These are phyloP conservation scores for Colletotrichum sidae DNA, from an alignment of 2,329 filamentous ascomycete genomes.

Conservation along the genomic window DNA sequence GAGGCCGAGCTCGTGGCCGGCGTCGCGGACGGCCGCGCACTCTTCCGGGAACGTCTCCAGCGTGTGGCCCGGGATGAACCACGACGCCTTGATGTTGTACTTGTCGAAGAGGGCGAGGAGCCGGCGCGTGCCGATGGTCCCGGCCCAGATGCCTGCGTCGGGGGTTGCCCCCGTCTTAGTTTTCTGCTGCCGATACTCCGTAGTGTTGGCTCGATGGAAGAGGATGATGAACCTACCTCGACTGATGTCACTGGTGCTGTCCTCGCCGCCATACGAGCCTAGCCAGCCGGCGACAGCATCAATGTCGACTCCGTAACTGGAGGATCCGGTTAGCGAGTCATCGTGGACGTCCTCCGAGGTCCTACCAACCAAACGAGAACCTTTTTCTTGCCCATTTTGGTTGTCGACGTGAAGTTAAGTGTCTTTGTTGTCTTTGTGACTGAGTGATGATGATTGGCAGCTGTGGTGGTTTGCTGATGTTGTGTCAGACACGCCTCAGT, in stretches of 20 bases:
- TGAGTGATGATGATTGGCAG: not conserved
- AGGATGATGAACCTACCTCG: constrained; percentile 59
- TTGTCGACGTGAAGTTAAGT: not conserved
- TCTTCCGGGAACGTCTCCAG: constrained; percentile 62
- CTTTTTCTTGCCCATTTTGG: constrained; percentile 42
- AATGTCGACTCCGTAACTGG: constrained; percentile 76
- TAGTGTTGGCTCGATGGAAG: not conserved
- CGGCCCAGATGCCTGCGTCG: constrained; percentile 70
- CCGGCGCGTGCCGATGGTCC: constrained; percentile 72
- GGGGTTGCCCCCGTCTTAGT: not conserved
- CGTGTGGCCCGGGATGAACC: constrained; percentile 62
- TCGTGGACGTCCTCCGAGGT: not conserved
- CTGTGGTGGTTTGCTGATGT: not conserved
- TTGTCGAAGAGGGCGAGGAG: constrained; percentile 79
- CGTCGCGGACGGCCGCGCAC: constrained; percentile 56
- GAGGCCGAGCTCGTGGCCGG: constrained; percentile 61
- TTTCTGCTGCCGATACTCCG: not conserved
- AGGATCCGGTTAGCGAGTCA: not conserved
- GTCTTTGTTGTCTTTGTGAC: not conserved
- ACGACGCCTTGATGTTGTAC: constrained; percentile 75
- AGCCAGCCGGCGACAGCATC: constrained; percentile 82
- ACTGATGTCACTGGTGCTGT: constrained; percentile 78
- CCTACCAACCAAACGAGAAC: constrained; percentile 40
- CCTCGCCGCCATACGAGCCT: constrained; percentile 79
- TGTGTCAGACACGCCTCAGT: not conserved